phyloP scores from a whole-genome alignment of 2,329 filamentous ascomycete species.

The Colletotrichum truncatum region DNA sequence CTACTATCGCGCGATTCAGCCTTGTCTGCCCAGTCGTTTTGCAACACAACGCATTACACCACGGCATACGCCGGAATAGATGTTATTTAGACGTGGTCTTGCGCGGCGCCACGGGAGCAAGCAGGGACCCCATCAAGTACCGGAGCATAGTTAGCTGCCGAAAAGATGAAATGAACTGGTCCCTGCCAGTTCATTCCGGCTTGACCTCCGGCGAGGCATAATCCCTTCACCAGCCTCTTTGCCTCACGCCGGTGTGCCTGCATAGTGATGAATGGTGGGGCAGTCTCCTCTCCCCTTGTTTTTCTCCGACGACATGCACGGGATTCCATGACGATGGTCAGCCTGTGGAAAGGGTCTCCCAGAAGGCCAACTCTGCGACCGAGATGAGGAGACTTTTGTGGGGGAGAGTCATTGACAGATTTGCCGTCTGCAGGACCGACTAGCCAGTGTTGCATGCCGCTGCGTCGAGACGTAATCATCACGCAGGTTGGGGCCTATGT shows the following conservation, averaged over 20 bases:
- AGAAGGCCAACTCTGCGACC: not conserved
- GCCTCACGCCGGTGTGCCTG: not conserved
- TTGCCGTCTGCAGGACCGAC: not conserved
- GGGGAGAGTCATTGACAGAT: not conserved
- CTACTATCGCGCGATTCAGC: not conserved
- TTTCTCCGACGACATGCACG: not conserved
- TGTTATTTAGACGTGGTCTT: not conserved
- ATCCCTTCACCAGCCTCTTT: not conserved
- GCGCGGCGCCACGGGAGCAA: not conserved
- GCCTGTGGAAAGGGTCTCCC: not conserved
- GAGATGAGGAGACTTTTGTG: constrained; percentile 11
- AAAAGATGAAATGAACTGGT: constrained; percentile 9
- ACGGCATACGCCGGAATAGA: not conserved
- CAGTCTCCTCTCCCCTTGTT: not conserved
- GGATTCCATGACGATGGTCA: constrained; percentile 3
- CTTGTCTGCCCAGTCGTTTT: not conserved
- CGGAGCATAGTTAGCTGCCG: not conserved
- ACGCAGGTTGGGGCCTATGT: not conserved
- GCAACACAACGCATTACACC: not conserved
- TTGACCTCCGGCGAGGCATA: constrained; percentile 2
- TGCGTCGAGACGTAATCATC: constrained; percentile 6
- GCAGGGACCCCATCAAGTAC: not conserved
- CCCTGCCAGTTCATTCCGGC: constrained; percentile 8
- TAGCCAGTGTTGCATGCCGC: not conserved
- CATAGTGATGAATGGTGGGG: not conserved